Base-by-base conservation (phyloP, 257 asterid species). In the Solanum commersonii region DNA sequence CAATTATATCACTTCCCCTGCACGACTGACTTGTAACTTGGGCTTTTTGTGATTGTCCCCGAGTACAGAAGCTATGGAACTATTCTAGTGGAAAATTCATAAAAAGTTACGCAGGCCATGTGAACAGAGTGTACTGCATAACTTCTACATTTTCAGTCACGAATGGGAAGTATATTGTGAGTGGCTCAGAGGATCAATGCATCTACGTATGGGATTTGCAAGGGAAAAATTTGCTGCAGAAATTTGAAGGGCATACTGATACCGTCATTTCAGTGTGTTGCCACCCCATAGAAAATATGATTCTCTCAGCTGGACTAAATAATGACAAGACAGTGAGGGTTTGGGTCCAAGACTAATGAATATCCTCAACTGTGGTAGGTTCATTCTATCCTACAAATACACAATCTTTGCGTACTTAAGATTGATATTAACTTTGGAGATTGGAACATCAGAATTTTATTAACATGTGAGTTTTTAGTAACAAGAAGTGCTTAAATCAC, bases 181-280 rank as follows among this genome's bases (percentile, higher is more conserved):
- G 98, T 87, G 98, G 99, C 38, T 96, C 99, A 0, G 98, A 96
- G 89, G 98, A 96, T 91, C 92, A 88, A 33, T 94, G 96, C 63
- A 92, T 95, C 15, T 96, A 93, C 91, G 65, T 96, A 79, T 96
- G 99, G 99, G 92, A 93, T 91, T 90, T 96, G 89, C 98, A 95
- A 90, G 96, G 95, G 40, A 94, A 93, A 89, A 92, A 92, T 76
- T 31, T 93, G 91, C 90, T 94, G 49, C 99, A 95, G 90, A 95
- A 92, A 93, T 98, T 95, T 23, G 98, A 95, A 89, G 99, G 98
- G 16, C 98, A 96, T 90, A 93, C 92, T 5, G 99, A 95, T 88
- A 92, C 94, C 23, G 98, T 94, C 46, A 87, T 96, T 81, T 93
- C 95, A 10, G 99, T 95, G 8, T 59, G 93, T 10, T 96, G 98